A percentile compares a stretch with the other conserved stretches of the same genome.
Conservation (phyloP, 2,329 filamentous ascomycete genomes). For the Epichloe uncinata region DNA sequence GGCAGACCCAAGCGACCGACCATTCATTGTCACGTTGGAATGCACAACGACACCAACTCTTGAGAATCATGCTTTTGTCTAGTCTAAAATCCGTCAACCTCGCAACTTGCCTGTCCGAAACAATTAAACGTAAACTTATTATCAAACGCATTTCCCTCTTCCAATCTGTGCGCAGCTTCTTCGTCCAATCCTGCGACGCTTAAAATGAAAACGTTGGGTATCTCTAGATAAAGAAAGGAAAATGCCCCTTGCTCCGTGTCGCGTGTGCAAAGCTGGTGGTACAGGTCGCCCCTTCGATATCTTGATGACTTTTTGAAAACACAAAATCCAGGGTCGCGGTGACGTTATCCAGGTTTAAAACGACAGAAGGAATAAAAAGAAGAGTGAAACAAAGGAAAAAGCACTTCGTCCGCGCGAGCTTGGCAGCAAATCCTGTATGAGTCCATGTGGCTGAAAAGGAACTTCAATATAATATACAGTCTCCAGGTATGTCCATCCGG, state of each 20-base stretch:
- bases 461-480: slow-evolving; percentile 5
- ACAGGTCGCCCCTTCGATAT: slow-evolving; percentile 17
- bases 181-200: slow-evolving; percentile 4
- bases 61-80: background rate
- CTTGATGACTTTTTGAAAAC: slow-evolving; percentile 6
- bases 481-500: slow-evolving; percentile 6
- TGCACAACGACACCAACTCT: background rate
- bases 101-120: background rate
- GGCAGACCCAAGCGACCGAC: background rate
- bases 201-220: slow-evolving; percentile 18
- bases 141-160: slow-evolving; percentile 4
- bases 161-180: slow-evolving; percentile 5
- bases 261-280: slow-evolving; percentile 18
- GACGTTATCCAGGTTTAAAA: slow-evolving; percentile 1
- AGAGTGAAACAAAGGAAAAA: background rate
- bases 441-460: slow-evolving; percentile 8
- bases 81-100: background rate
- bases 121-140: background rate
- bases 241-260: slow-evolving; percentile 15
- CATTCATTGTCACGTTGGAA: background rate
- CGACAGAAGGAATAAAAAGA: background rate
- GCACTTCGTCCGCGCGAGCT: background rate
- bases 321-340: slow-evolving; percentile 10
- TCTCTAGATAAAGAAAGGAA: slow-evolving; percentile 21
- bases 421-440: slow-evolving; percentile 1